Conservation (phyloP, 129 eudicot genomes). For the Deinandra increscens region DNA sequence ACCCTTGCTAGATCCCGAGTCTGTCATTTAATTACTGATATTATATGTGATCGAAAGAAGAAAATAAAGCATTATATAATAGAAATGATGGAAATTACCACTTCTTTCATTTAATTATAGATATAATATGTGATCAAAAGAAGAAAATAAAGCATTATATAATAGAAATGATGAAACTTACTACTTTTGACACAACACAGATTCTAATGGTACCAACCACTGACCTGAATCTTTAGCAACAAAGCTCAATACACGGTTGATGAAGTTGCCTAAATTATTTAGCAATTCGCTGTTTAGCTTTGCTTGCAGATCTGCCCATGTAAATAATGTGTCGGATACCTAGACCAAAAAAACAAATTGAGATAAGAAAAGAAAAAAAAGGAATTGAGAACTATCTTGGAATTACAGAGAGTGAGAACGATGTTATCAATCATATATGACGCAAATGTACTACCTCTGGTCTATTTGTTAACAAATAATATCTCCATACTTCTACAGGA, state of each 20-base stretch:
- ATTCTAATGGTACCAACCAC: slow-evolving; percentile 12
- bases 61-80: slow-evolving; percentile 1
- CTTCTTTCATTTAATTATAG: slow-evolving; percentile 30
- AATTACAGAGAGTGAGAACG: background rate
- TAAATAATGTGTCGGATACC: slow-evolving; percentile 92
- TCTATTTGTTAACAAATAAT: slow-evolving; percentile 81
- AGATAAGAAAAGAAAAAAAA: background rate
- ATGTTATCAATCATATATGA: slow-evolving; percentile 11
- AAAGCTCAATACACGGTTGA: slow-evolving; percentile 93
- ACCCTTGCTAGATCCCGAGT: slow-evolving; percentile 45
- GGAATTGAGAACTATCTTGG: background rate
- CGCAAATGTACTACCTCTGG: slow-evolving; percentile 66
- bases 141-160: background rate
- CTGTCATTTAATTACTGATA: slow-evolving; percentile 29
- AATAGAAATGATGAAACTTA: background rate
- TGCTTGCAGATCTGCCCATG: slow-evolving; percentile 94
- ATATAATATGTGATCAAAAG: slow-evolving; percentile 14
- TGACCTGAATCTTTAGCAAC: slow-evolving; percentile 87
- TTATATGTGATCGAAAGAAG: slow-evolving; percentile 2
- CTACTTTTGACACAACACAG: background rate
- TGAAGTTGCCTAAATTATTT: slow-evolving; percentile 79
- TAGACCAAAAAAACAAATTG: slow-evolving; percentile 18
- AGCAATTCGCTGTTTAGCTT: slow-evolving; percentile 82
- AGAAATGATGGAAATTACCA: no score
- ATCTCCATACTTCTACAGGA: slow-evolving; percentile 99